phyloP scores from a whole-genome alignment of 495 filamentous ascomycete species.

The Penicillium longicatenatum region DNA sequence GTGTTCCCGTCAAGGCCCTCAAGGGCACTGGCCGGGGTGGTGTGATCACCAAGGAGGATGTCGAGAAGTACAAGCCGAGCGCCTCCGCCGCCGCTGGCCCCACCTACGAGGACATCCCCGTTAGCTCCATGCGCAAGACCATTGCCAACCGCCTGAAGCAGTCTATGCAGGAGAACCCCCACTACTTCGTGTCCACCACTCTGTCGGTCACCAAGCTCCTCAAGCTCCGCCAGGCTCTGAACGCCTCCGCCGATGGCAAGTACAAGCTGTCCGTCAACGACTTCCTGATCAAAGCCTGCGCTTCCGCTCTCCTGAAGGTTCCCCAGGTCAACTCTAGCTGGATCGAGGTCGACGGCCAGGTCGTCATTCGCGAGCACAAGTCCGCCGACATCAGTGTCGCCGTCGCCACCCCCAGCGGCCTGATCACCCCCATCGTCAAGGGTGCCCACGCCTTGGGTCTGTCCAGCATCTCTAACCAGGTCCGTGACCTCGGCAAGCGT shows the following conservation, averaged over 20 bases:
- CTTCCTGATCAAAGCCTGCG: constrained; percentile 97
- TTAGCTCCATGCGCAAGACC: constrained; percentile 94
- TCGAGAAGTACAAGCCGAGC: constrained; percentile 76
- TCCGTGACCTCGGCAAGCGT: constrained; percentile 96
- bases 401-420: constrained; percentile 88
- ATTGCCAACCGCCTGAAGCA: constrained; percentile 90
- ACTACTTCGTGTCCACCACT: constrained; percentile 91
- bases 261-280: constrained; percentile 99
- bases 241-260: constrained; percentile 81
- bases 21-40: constrained; percentile 89
- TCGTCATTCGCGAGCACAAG: constrained; percentile 86
- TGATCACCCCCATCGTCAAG: constrained; percentile 97
- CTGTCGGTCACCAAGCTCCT: constrained; percentile 92
- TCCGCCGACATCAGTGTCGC: constrained; percentile 91
- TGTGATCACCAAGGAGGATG: constrained; percentile 86
- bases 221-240: constrained; percentile 93
- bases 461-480: constrained; percentile 77
- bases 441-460: constrained; percentile 81
- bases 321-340: constrained; percentile 95
- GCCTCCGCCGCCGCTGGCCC: constrained; percentile 57
- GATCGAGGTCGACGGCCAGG: constrained; percentile 73
- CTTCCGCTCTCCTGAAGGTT: constrained; percentile 85
- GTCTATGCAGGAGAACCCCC: constrained; percentile 89
- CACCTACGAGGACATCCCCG: constrained; percentile 80
- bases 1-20: constrained; percentile 72